Evolutionary conservation across 2,329 filamentous ascomycete genomes (phyloP).

Genomic region (Xylariaceae sp.): DNA sequence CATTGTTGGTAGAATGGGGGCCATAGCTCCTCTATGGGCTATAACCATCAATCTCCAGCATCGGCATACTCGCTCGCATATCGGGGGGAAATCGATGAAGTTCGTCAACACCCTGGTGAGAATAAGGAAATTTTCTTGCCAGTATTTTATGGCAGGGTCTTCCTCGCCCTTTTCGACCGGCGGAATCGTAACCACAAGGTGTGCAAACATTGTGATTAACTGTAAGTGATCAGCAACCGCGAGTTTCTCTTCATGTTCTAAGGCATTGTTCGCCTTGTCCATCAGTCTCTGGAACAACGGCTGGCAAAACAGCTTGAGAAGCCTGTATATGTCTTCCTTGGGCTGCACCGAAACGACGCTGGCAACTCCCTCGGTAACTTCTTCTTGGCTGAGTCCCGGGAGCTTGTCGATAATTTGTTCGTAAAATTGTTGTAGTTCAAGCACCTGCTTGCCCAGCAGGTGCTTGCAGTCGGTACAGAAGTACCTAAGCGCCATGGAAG

Average conservation of each 20-base stretch:
- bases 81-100: constrained; percentile 79
- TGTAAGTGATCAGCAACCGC: constrained; percentile 89
- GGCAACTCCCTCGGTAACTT: constrained; percentile 92
- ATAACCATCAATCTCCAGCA: constrained; percentile 98
- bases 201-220: constrained; percentile 84
- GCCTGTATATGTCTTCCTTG: constrained; percentile 69
- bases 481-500: constrained; percentile 92
- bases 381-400: constrained; percentile 82
- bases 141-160: constrained; percentile 93
- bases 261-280: constrained; percentile 77
- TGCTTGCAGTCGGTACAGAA: constrained; percentile 94
- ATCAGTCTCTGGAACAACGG: constrained; percentile 83
- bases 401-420: constrained; percentile 82
- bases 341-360: constrained; percentile 86
- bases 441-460: constrained; percentile 74
- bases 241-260: constrained; percentile 75
- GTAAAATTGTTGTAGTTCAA: constrained; percentile 88
- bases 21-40: constrained; percentile 85
- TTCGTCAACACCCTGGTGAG: constrained; percentile 81
- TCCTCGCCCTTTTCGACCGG: constrained; percentile 65
- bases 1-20: constrained; percentile 75
- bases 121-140: constrained; percentile 86
- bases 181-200: constrained; percentile 63
- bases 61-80: constrained; percentile 87
- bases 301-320: constrained; percentile 89